Percentiles rank a stretch among this genome's conserved stretches.
Conservation (phyloP, 2,329 filamentous ascomycete genomes). For the Cladophialophora bantiana region DNA sequence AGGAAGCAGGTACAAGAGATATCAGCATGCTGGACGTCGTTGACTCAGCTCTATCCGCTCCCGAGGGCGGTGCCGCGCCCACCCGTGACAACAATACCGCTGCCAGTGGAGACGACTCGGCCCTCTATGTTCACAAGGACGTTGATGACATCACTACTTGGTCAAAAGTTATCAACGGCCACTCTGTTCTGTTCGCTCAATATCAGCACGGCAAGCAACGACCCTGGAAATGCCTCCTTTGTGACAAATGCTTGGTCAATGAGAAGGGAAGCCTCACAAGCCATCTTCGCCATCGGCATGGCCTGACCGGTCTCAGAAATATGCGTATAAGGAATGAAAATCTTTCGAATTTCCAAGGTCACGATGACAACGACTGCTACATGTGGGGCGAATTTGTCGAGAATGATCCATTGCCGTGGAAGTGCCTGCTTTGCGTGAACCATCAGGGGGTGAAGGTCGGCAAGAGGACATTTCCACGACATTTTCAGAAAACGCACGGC, state of each 20-base stretch:
- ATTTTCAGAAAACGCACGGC: slow-evolving; percentile 2
- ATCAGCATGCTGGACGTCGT: neutral
- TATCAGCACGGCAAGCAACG: neutral
- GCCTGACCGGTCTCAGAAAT: neutral
- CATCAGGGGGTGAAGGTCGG: slow-evolving; percentile 4
- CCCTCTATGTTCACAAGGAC: neutral
- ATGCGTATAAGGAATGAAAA: slow-evolving; percentile 4
- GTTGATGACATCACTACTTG: neutral
- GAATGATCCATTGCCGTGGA: slow-evolving; percentile 2
- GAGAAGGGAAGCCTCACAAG: slow-evolving; percentile 3
- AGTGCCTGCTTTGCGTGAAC: slow-evolving; percentile 21
- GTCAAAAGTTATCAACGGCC: neutral
- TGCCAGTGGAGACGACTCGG: neutral
- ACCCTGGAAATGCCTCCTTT: slow-evolving; percentile 13
- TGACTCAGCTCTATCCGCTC: neutral
- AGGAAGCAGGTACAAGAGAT: neutral
- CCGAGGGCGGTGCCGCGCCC: no score
- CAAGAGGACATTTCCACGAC: slow-evolving; percentile 8
- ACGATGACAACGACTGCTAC: slow-evolving; percentile 21
- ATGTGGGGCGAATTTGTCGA: slow-evolving; percentile 12
- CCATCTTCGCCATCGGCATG: slow-evolving; percentile 1
- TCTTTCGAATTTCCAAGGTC: slow-evolving; percentile 6
- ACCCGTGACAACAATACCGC: neutral
- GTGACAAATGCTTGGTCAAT: neutral
- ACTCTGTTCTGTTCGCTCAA: neutral